Evolutionary conservation across 2,329 filamentous ascomycete genomes (phyloP), one percentile per base, ranked within the genome.

Genomic region (Cryphonectria carpinicola): DNA sequence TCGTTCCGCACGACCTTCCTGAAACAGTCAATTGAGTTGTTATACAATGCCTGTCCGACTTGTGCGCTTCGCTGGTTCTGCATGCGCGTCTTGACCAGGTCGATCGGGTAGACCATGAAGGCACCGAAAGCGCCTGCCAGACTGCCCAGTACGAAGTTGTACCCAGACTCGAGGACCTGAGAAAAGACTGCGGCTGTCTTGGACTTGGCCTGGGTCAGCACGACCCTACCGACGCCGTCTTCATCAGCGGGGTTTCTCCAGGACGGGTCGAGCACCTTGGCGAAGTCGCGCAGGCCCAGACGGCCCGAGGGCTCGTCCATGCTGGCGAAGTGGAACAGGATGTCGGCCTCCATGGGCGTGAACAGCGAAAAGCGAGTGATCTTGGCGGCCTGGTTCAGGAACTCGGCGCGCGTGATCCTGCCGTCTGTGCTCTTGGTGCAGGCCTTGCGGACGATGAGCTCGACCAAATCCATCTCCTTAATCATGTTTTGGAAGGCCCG

Each of bases 101-200:
- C 96, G 79, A 99, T 98, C 35, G 96, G 96, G 81, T 99, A 99
- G 68, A 99, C 96, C 94, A 99, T 98, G 81, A 99, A 98, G 17
- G 96, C 96, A 80, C 96, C 96, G 79, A 99, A 99, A 13, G 96
- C 96, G 82, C 96, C 96, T 10, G 96, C 96, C 75, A 97, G 76
- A 79, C 93, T 94, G 71, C 96, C 96, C 8, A 99, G 89, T 3
- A 85, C 90, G 79, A 99, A 99, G 85, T 97, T 95, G 81, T 98
- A 97, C 1, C 86, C 88, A 1, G 95, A 97, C 79, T 95, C 92
- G 19, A 93, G 81, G 43, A 94, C 79, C 69, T 88, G 84, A 73
- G 90, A 83, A 22, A 97, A 75, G 72, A 94, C 76, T 71, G 86
- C 83, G 76, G 86, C 83, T 14, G 87, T 84, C 43, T 81, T 84